Percentiles rank a stretch among this genome's conserved stretches.
Evolutionary conservation across 495 filamentous ascomycete genomes (phyloP).

Genomic region (Halenospora varia): DNA sequence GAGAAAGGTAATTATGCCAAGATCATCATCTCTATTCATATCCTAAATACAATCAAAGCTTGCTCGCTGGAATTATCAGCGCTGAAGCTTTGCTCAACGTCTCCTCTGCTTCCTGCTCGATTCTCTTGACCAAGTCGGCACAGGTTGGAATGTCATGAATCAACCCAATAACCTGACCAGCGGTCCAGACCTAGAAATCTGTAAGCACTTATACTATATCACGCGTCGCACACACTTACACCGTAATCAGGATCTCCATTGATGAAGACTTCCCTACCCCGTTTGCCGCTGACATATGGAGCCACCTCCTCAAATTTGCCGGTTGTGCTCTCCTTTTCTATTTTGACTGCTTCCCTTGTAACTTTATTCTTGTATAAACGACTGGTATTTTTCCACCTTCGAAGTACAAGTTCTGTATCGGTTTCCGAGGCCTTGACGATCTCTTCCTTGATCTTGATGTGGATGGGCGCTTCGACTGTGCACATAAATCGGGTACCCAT

Average conservation of each 20-base stretch:
- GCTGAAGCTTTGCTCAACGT: conserved; percentile 34
- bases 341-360: conserved; percentile 69
- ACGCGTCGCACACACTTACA: conserved; percentile 46
- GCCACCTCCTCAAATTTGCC: conserved; percentile 92
- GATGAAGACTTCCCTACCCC: conserved; percentile 85
- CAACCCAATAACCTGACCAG: conserved; percentile 61
- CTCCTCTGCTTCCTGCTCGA: conserved; percentile 57
- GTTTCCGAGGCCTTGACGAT: conserved; percentile 88
- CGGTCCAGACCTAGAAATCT: conserved; percentile 52
- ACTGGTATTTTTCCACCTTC: conserved; percentile 91
- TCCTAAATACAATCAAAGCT: conserved; percentile 23
- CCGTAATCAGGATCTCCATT: conserved; percentile 90
- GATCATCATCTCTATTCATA: no score
- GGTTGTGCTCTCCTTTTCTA: conserved; percentile 78
- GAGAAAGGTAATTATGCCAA: no score
- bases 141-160: conserved; percentile 64
- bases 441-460: conserved; percentile 86
- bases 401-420: conserved; percentile 82
- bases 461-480: conserved; percentile 88
- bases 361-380: conserved; percentile 89
- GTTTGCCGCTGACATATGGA: conserved; percentile 85
- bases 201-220: conserved; percentile 7
- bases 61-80: conserved; percentile 24
- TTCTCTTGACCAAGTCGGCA: conserved; percentile 47
- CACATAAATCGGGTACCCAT: conserved; percentile 95